Conservation (phyloP, 768 basidiomycete species). For the Trametes villosa region DNA sequence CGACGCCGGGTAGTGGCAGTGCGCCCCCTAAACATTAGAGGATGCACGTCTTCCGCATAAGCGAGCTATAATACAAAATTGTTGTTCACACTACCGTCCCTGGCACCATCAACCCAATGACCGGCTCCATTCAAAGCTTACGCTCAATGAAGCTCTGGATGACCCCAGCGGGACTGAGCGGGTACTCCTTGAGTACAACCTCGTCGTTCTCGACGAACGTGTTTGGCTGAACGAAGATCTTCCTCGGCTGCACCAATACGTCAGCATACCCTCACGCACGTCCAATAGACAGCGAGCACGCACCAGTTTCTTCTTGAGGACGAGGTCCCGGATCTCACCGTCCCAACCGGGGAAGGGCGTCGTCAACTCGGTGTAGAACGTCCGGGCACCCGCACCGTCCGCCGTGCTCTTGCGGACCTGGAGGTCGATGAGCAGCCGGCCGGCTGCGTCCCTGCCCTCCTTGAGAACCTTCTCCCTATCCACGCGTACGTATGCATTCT, state of each 20-base stretch:
- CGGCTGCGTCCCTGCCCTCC: conserved; percentile 67
- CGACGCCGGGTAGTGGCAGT: no score
- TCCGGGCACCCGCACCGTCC: conserved; percentile 77
- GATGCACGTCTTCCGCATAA: neutral
- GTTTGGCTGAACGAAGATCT: conserved; percentile 85
- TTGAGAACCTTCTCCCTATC: conserved; percentile 70
- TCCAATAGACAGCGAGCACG: conserved; percentile 28
- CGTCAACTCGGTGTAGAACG: conserved; percentile 81
- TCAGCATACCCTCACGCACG: neutral
- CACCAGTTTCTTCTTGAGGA: conserved; percentile 79
- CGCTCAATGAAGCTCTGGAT: conserved; percentile 86
- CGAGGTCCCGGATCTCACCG: conserved; percentile 74
- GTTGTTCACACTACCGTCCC: neutral
- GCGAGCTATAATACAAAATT: conserved; percentile 8
- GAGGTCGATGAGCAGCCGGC: conserved; percentile 76
- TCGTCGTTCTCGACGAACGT: conserved; percentile 69
- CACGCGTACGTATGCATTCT: conserved; percentile 72
- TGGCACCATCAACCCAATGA: neutral
- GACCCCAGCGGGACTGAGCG: conserved; percentile 69
- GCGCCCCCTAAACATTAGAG: no score
- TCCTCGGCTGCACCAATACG: conserved; percentile 63
- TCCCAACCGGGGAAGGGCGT: conserved; percentile 74
- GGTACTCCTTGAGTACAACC: conserved; percentile 80
- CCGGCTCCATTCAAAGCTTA: conserved; percentile 9
- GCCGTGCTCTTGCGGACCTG: conserved; percentile 88